Conservation (phyloP, 2,329 filamentous ascomycete genomes). For the Colletotrichum cordylinicola region DNA sequence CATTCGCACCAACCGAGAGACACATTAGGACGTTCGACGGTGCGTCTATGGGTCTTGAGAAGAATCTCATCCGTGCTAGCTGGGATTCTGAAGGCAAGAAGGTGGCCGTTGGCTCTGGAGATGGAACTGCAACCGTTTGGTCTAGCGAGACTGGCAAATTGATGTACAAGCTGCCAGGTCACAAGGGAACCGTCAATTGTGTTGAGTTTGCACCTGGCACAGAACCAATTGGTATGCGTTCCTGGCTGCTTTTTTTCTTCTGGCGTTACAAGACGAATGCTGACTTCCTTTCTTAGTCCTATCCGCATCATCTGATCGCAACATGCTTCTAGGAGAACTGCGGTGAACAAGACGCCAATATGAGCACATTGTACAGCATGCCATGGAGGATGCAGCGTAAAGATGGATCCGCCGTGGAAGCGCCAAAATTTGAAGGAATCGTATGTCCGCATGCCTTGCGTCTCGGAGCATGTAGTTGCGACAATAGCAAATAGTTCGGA, state of each 20-base stretch:
- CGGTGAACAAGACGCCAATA: slow-evolving; percentile 3
- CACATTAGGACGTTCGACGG: slow-evolving; percentile 90
- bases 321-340: slow-evolving; percentile 82
- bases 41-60: slow-evolving; percentile 85
- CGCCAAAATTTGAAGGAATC: neutral
- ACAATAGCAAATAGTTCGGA: neutral
- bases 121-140: slow-evolving; percentile 92
- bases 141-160: slow-evolving; percentile 87
- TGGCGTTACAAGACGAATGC: slow-evolving; percentile 19
- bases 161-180: slow-evolving; percentile 92
- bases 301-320: slow-evolving; percentile 89
- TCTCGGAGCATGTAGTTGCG: neutral
- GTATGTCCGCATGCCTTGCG: neutral
- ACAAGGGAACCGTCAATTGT: slow-evolving; percentile 94
- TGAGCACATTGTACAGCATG: neutral
- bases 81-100: slow-evolving; percentile 89
- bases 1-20: slow-evolving; percentile 88
- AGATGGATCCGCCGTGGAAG: neutral
- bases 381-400: neutral
- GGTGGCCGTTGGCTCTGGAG: slow-evolving; percentile 87
- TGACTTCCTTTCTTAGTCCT: slow-evolving; percentile 67
- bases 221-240: slow-evolving; percentile 83
- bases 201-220: slow-evolving; percentile 86
- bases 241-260: neutral
- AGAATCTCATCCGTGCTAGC: slow-evolving; percentile 88